Base-by-base conservation (phyloP, 2,329 filamentous ascomycete species). In the Nigrospora osmanthi region DNA sequence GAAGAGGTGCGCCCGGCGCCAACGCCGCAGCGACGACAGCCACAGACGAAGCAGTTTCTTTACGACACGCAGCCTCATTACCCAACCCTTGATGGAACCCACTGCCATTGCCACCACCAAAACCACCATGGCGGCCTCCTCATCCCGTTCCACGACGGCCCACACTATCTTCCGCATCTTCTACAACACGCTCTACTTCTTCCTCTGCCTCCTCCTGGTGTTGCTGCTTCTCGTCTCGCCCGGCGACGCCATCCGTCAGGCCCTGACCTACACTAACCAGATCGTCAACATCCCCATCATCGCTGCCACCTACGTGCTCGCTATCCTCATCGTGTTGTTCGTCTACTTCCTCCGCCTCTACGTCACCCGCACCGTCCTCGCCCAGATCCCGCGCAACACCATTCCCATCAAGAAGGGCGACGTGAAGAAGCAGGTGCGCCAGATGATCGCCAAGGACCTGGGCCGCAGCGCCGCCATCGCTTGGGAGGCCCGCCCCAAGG, bases 341-440 rank as follows among this genome's bases (percentile, higher is more conserved):
- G 79, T 96, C 56, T 96, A 95, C 63, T 77, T 83, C 45, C 80
- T 82, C 43, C 77, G 93, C n/a, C 77, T 96, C 16, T 96, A 91
- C 66, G 87, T 91, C 43, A 94, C 88, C 58, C 81, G 87, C 50
- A 85, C 77, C 38, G 81, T 87, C 10, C 75, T 97, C 10, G 79
- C 83, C 15, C 83, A 80, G 4, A 95, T 98, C 47, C 93, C 93
- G 1, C 93, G 91, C 63, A 71, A 80, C 44, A 94, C 87, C 77
- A 78, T 95, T 14, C 90, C 90, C 0, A 75, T 95, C 50, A 88
- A 93, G 54, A 87, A 88, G 60, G 86, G 85, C 52, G 89, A 96
- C 60, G 78, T 96, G 38, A 79, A 78, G 38, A 83, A 81, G 52
- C 75, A 76, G 45, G 88, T 96, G 35, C 75, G 87, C 57, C 78